phyloP scores from a whole-genome alignment of 2,329 filamentous ascomycete genomes.

The Intubia oerlemansii region DNA sequence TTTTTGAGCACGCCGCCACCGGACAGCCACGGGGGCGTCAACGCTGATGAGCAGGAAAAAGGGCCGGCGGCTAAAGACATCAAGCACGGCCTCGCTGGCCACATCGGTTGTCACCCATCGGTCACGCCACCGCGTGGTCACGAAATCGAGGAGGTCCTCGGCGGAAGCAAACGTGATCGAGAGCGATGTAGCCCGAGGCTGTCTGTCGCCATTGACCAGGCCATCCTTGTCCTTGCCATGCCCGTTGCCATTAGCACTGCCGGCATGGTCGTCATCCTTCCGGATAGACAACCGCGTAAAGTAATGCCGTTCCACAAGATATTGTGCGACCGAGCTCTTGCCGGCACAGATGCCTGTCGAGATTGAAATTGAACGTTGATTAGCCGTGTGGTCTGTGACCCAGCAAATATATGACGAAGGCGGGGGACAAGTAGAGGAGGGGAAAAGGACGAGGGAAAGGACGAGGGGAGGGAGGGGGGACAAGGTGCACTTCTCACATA shows the following conservation, averaged over 20 bases:
- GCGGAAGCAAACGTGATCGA: constrained; percentile 31
- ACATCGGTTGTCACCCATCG: constrained; percentile 78
- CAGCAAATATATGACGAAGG: not conserved
- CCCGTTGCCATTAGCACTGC: too few species aligned
- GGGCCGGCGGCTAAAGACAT: constrained; percentile 56
- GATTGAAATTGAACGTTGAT: too few species aligned
- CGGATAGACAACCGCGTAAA: constrained; percentile 55
- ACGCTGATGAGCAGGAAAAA: constrained; percentile 89
- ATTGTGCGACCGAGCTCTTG: constrained; percentile 75
- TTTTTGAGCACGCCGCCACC: constrained; percentile 56
- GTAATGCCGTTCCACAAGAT: constrained; percentile 63
- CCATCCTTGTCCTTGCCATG: not conserved
- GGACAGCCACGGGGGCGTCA: constrained; percentile 67
- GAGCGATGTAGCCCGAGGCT: too few species aligned
- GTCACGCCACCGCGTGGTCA: constrained; percentile 64
- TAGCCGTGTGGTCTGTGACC: too few species aligned
- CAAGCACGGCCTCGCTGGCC: constrained; percentile 48
- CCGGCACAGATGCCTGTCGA: constrained; percentile 69
- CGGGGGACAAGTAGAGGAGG: too few species aligned
- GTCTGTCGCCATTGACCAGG: too few species aligned
- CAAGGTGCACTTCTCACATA: too few species aligned
- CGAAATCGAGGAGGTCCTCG: constrained; percentile 52
- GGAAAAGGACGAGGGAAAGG: too few species aligned
- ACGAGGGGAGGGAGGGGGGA: too few species aligned
- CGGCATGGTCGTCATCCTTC: not conserved